A percentile compares a stretch with the other conserved stretches of the same genome.
phyloP scores from a whole-genome alignment of 768 basidiomycete species.

The Termitomyces heimii region DNA sequence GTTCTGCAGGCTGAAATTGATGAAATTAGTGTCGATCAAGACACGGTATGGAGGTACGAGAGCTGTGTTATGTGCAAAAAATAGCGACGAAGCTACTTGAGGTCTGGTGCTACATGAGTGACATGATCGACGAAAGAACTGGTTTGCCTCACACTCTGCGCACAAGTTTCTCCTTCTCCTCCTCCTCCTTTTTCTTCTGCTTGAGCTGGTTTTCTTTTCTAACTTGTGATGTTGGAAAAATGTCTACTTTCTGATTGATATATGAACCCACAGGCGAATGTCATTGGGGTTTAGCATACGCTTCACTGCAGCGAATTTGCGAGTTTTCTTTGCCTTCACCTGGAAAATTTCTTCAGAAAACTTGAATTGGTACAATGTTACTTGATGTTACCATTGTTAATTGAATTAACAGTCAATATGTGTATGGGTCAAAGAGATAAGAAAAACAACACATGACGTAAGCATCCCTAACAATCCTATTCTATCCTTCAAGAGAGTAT shows the following conservation, averaged over 20 bases:
- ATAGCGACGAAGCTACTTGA: conserved; percentile 85
- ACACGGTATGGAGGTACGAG: conserved; percentile 97
- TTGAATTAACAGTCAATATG: no score
- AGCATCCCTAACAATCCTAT: neutral
- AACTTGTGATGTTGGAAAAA: conserved; percentile 8
- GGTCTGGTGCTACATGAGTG: conserved; percentile 39
- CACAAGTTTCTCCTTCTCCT: conserved; percentile 71
- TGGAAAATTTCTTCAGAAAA: conserved; percentile 21
- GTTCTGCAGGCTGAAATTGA: conserved; percentile 98
- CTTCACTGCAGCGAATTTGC: conserved; percentile 93
- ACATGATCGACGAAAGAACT: neutral
- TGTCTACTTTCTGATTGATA: neutral
- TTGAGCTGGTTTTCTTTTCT: conserved; percentile 95
- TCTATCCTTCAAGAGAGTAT: neutral
- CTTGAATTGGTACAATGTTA: neutral
- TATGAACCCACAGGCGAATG: conserved; percentile 68
- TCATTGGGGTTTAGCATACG: conserved; percentile 92
- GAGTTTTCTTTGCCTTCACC: conserved; percentile 90
- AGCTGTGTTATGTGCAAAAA: conserved; percentile 91
- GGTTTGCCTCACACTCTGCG: conserved; percentile 64
- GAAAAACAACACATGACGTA: conserved; percentile 2
- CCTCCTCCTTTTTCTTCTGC: conserved; percentile 79
- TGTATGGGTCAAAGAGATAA: neutral
- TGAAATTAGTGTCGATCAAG: conserved; percentile 98
- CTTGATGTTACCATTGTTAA: neutral